A percentile compares a stretch with the other conserved stretches of the same genome.
Evolutionary conservation across 2,329 filamentous ascomycete species (phyloP).

Genomic region (Diaporthe citriasiana): DNA sequence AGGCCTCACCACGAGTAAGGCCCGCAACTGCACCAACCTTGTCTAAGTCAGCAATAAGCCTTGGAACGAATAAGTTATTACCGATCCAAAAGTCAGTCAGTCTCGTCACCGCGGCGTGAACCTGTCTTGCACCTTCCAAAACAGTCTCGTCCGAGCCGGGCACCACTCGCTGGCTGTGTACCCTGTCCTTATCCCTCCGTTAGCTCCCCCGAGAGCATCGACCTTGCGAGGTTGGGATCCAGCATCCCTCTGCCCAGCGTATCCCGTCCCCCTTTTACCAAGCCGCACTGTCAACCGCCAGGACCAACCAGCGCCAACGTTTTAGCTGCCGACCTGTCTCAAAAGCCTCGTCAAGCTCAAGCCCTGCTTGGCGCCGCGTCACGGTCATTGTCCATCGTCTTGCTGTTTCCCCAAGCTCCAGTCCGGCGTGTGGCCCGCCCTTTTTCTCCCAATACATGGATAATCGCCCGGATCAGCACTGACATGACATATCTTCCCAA

Average conservation of each 20-base stretch:
- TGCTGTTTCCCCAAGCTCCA: constrained; percentile 26
- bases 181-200: neutral
- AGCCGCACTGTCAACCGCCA: constrained; percentile 24
- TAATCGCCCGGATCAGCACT: constrained; percentile 5
- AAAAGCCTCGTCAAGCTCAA: constrained; percentile 21
- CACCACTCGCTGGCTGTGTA: neutral
- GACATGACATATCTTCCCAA: constrained; percentile 23
- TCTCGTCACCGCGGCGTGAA: neutral
- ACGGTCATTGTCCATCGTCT: constrained; percentile 12
- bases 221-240: neutral
- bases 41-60: constrained; percentile 20
- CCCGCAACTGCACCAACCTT: constrained; percentile 8
- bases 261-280: constrained; percentile 6
- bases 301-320: constrained; percentile 31
- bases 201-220: constrained; percentile 1
- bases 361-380: constrained; percentile 36
- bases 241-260: constrained; percentile 11
- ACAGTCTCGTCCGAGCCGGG: constrained; percentile 13
- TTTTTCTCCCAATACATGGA: constrained; percentile 18
- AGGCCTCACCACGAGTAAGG: constrained; percentile 6
- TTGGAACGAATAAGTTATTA: neutral
- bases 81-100: neutral
- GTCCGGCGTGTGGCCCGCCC: constrained; percentile 29
- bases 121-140: constrained; percentile 23
- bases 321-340: constrained; percentile 35